Conservation (phyloP, 1,139 yeast species). For the Debaryomycetaceae sp. region DNA sequence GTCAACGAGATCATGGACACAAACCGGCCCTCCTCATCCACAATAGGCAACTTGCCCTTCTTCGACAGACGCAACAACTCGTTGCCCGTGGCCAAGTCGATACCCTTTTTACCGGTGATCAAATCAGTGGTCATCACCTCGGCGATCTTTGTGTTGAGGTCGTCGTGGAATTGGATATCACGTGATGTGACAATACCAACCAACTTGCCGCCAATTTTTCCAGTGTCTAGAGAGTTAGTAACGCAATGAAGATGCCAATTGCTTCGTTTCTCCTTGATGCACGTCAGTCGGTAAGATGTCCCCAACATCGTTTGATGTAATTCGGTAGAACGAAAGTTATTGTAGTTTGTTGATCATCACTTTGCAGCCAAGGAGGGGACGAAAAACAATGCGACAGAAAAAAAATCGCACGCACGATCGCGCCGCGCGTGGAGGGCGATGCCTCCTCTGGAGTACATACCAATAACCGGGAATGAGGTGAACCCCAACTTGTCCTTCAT, state of each 20-base stretch:
- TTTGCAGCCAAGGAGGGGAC: slow-evolving; percentile 7
- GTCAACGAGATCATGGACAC: slow-evolving; percentile 91
- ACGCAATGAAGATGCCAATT: slow-evolving; percentile 2
- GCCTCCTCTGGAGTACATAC: slow-evolving; percentile 57
- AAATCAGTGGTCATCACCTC: slow-evolving; percentile 89
- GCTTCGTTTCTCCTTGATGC: neutral
- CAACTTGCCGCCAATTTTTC: slow-evolving; percentile 83
- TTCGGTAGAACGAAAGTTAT: slow-evolving; percentile 99
- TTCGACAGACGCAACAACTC: slow-evolving; percentile 86
- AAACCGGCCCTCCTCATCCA: slow-evolving; percentile 71
- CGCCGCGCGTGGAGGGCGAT: neutral
- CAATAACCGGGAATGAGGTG: slow-evolving; percentile 98
- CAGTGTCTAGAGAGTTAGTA: slow-evolving; percentile 54
- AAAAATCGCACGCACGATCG: slow-evolving; percentile 3
- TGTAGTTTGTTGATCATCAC: slow-evolving; percentile 59
- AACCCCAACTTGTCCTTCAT: slow-evolving; percentile 78
- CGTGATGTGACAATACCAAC: slow-evolving; percentile 95
- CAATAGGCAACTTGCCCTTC: slow-evolving; percentile 96
- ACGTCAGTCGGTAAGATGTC: slow-evolving; percentile 53
- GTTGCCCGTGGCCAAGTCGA: slow-evolving; percentile 81
- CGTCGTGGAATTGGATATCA: slow-evolving; percentile 93
- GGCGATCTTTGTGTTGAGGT: slow-evolving; percentile 55
- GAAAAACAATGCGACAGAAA: slow-evolving; percentile 10
- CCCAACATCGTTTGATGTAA: slow-evolving; percentile 96
- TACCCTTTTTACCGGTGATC: slow-evolving; percentile 78